Conservation (phyloP, 768 basidiomycete genomes). For the Royoungia palumana region DNA sequence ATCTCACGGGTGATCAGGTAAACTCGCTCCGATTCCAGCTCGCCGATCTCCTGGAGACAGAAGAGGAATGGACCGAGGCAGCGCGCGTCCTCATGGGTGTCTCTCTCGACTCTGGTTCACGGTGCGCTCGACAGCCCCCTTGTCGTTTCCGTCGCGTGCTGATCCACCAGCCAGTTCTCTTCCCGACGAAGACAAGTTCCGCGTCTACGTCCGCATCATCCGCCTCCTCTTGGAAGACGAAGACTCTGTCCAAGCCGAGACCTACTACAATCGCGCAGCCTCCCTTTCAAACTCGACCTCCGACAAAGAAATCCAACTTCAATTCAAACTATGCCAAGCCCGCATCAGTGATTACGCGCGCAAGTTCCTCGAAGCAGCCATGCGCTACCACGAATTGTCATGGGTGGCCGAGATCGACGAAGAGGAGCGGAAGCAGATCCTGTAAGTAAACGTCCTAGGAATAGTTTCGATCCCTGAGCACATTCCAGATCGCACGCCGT, state of each 20-base stretch:
- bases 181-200: slow-evolving; percentile 82
- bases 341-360: slow-evolving; percentile 90
- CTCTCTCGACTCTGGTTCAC: slow-evolving; percentile 83
- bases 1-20: slow-evolving; percentile 47
- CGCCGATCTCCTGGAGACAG: slow-evolving; percentile 83
- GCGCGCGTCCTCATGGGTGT: slow-evolving; percentile 91
- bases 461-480: slow-evolving; percentile 2
- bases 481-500: slow-evolving; percentile 76
- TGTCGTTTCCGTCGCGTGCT: not conserved
- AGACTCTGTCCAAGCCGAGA: slow-evolving; percentile 96
- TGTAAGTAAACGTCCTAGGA: slow-evolving; percentile 50
- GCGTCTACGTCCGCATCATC: slow-evolving; percentile 90
- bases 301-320: slow-evolving; percentile 75
- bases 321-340: slow-evolving; percentile 92
- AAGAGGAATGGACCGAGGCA: slow-evolving; percentile 93
- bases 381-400: slow-evolving; percentile 91
- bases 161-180: slow-evolving; percentile 43
- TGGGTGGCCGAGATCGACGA: slow-evolving; percentile 91
- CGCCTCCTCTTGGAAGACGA: slow-evolving; percentile 93
- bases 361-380: slow-evolving; percentile 92
- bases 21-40: slow-evolving; percentile 82
- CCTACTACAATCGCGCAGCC: slow-evolving; percentile 95
- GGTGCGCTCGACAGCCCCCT: slow-evolving; percentile 44
- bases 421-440: slow-evolving; percentile 84
- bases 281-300: slow-evolving; percentile 77